Conservation (phyloP, 495 filamentous ascomycete species). For the Daldinia caldariorum region DNA sequence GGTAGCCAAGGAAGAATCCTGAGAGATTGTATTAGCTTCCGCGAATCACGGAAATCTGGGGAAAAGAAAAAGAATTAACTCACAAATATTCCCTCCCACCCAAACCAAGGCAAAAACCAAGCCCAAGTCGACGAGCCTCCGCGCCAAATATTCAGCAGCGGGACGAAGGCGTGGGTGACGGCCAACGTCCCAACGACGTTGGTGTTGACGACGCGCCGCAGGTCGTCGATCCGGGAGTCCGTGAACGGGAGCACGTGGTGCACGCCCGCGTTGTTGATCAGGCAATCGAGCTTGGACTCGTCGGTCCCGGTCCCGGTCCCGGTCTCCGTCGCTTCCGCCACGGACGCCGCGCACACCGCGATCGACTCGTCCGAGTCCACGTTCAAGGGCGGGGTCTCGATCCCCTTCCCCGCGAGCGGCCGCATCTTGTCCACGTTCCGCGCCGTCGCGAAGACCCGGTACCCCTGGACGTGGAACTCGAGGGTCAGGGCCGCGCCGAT, state of each 20-base stretch:
- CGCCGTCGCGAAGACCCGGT: conserved; percentile 66
- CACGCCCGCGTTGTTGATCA: conserved; percentile 68
- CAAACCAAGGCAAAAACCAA: conserved; percentile 41
- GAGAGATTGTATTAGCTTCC: conserved; percentile 44
- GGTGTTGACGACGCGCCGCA: conserved; percentile 59
- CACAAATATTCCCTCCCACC: conserved; percentile 38
- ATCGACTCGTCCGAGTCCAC: conserved; percentile 57
- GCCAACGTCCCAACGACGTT: conserved; percentile 65
- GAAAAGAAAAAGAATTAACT: conserved; percentile 10
- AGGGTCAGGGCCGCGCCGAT: conserved; percentile 66
- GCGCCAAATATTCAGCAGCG: conserved; percentile 56
- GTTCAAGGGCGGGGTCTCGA: conserved; percentile 62
- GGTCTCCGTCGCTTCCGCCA: conserved; percentile 18
- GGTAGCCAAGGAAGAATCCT: conserved; percentile 54
- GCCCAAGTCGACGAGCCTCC: conserved; percentile 44
- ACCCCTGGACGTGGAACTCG: conserved; percentile 59
- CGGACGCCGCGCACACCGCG: conserved; percentile 36
- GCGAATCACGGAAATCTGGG: no score
- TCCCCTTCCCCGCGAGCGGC: conserved; percentile 48
- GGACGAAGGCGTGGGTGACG: conserved; percentile 65
- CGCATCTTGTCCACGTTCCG: conserved; percentile 57
- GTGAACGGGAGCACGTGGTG: conserved; percentile 55
- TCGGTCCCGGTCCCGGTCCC: no score
- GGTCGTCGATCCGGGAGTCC: conserved; percentile 58
- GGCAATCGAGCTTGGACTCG: conserved; percentile 57